Base-by-base conservation (phyloP, 1,284 basidiomycete genomes). In the Heliocybe sulcata region DNA sequence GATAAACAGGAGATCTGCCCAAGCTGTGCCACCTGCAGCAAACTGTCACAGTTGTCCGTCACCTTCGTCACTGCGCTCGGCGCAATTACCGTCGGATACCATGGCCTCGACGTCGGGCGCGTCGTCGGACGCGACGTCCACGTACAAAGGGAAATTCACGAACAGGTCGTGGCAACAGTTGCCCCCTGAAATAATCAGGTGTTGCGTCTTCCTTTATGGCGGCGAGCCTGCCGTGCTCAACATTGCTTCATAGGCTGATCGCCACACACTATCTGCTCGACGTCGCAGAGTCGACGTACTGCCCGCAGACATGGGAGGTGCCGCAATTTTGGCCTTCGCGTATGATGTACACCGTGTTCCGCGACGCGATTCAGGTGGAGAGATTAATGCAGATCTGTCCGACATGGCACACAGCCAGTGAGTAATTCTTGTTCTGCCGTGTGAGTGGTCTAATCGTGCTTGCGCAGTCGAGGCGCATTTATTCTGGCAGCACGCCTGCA, bases 181-280 rank as follows among this genome's bases (percentile, higher is more conserved):
- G 12, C 86, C 86, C 2, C 75, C 78, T 51, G 86, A 89, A 67
- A 75, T 89, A 63, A 72, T 89, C 66, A 79, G 82, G 85, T 83
- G 52, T 47, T 56, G 54, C 50, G 45, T 58, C 57, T 48, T 62
- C 55, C 56, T 55, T 54, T 59, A 57, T 31, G 61, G 58, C 56
- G 53, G 49, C 45, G 29, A 55, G 54, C 54, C 52, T 50, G 56
- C 52, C 49, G 55, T 61, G 61, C 63, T 67, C 47, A 49, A 26
- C 47, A 11, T 16, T 64, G 52, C 54, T 54, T 55, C 57, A 57
- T 69, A 88, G 85, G 60, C 69, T 80, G 55, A 82, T 89, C 68
- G 77, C 81, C 2, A 84, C 82, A 0, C 73, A 77, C 63, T 80
- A 80, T 63, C 74, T 88, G 26, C 72, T 73, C 66, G 74, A 82